Evolutionary conservation across 345 rosid genomes (phyloP).

Genomic region (Physaria fendleri): DNA sequence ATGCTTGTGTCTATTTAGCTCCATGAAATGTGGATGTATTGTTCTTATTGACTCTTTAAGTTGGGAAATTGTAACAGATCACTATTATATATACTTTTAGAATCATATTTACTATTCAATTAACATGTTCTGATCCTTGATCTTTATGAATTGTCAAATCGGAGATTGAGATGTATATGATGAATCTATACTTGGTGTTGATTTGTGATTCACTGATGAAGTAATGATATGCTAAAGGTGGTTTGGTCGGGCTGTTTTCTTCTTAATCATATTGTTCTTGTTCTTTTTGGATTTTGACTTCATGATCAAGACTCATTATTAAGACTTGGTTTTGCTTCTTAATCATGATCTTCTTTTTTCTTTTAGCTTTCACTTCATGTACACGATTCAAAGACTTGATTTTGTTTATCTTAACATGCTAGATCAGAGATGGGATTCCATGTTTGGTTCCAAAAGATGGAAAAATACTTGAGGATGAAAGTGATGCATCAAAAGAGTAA

Average conservation of each 20-base stretch:
- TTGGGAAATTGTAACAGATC: not conserved
- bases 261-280: not conserved
- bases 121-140: slow-evolving; percentile 10
- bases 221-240: slow-evolving; percentile 16
- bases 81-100: slow-evolving; percentile 10
- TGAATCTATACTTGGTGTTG: slow-evolving; percentile 15
- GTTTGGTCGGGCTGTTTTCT: not conserved
- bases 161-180: not conserved
- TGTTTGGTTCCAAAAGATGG: slow-evolving; percentile 74
- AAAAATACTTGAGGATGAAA: slow-evolving; percentile 47
- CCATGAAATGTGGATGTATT: not conserved
- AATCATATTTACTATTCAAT: not conserved
- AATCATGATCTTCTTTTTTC: too few relatives aligned
- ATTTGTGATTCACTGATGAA: slow-evolving; percentile 9
- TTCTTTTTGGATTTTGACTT: too few relatives aligned
- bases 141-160: not conserved
- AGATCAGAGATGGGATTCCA: slow-evolving; percentile 82
- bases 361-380: not conserved
- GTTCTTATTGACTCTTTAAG: not conserved
- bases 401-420: slow-evolving; percentile 2
- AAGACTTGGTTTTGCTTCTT: too few relatives aligned
- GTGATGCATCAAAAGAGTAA: slow-evolving; percentile 23
- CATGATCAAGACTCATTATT: too few relatives aligned
- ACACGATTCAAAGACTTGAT: slow-evolving; percentile 8
- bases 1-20: too few relatives aligned